A percentile compares a stretch with the other conserved stretches of the same genome.
These are phyloP conservation scores for Lodderomyces pseudojiufengensis DNA, from an alignment of 1,139 yeast genomes.

Conservation along the genomic window DNA sequence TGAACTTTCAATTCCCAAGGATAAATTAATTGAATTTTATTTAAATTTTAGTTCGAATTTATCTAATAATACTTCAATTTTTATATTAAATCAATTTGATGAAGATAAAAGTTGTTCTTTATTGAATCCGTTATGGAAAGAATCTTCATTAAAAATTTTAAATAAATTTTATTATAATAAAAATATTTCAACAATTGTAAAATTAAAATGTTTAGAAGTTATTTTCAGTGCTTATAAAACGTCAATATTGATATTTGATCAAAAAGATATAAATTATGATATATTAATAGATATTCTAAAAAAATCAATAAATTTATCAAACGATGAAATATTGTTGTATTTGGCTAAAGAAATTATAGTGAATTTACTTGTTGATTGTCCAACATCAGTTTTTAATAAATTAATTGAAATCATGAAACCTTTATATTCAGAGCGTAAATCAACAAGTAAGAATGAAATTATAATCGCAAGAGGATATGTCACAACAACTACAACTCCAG, in stretches of 20 bases:
- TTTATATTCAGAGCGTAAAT: slow-evolving; percentile 9
- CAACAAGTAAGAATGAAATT: slow-evolving; percentile 4
- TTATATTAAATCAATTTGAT: slow-evolving; percentile 45
- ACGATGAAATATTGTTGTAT: slow-evolving; percentile 30
- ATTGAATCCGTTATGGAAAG: slow-evolving; percentile 51
- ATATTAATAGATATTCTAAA: slow-evolving; percentile 28
- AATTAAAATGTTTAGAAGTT: slow-evolving; percentile 39
- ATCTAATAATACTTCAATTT: slow-evolving; percentile 32
- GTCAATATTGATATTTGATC: slow-evolving; percentile 29
- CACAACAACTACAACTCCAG: slow-evolving; percentile 16
- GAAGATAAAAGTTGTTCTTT: slow-evolving; percentile 54
- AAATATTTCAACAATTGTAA: slow-evolving; percentile 23
- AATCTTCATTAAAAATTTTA: slow-evolving; percentile 43
- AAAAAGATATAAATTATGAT: slow-evolving; percentile 23
- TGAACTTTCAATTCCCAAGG: slow-evolving; percentile 44
- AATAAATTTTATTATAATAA: slow-evolving; percentile 40
- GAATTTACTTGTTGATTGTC: slow-evolving; percentile 22
- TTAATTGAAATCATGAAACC: slow-evolving; percentile 14
- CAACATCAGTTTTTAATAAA: slow-evolving; percentile 23
- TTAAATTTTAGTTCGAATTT: slow-evolving; percentile 35
- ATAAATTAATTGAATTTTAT: slow-evolving; percentile 42
- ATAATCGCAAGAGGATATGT: slow-evolving; percentile 2
- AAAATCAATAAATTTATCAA: slow-evolving; percentile 25
- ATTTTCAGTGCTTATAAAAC: slow-evolving; percentile 41
- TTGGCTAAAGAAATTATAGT: slow-evolving; percentile 30